Base-by-base conservation (phyloP, 2,329 filamentous ascomycete species). In the Paramyrothecium sp. region DNA sequence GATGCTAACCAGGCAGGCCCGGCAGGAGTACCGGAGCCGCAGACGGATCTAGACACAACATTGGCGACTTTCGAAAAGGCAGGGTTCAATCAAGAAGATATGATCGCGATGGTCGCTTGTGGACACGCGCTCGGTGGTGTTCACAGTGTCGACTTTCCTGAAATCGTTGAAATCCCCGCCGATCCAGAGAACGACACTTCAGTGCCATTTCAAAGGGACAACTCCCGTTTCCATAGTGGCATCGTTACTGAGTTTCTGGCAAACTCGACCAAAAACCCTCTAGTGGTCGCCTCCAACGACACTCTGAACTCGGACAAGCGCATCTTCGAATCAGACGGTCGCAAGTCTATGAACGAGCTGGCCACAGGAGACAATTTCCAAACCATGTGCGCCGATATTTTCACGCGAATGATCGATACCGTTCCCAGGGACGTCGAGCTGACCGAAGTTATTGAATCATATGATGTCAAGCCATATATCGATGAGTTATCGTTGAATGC, bases 311-410 rank as follows among this genome's bases (percentile, higher is more conserved):
- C 78, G 0, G 78, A 81, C 61, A 67, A 67, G 57, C 70, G 69
- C 12, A 71, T 81, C 23, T 82, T 78, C 58, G 65, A 59, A 21
- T 69, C 76, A 0, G 79, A 81, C 58, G 69, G 66, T 2, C 78
- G 78, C 63, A 69, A 66, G 19, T 78, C 75, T 4, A 74, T 80
- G 55, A 65, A 61, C n/a, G 65, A 71, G 2, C 64, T 80, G 66
- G 67, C 68, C 10, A 66, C 74, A 7, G 65, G 73, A 50, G 61
- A 61, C 7, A 67, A 67, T 13, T 80, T 80, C 64, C 66, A 69
- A 49, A 65, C 60, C 20, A 67, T 54, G 22, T 73, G 71, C 38
- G 59, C 59, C 11, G 63, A 65, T 19, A 61, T 72, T 26, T 64
- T 73, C 20, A 62, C 58, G 7, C 65, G 69, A 26, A 72, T 73